Percentiles rank a stretch among this genome's conserved stretches.
Conservation (phyloP, 305 asterid genomes). For the Plantago coronopus region DNA sequence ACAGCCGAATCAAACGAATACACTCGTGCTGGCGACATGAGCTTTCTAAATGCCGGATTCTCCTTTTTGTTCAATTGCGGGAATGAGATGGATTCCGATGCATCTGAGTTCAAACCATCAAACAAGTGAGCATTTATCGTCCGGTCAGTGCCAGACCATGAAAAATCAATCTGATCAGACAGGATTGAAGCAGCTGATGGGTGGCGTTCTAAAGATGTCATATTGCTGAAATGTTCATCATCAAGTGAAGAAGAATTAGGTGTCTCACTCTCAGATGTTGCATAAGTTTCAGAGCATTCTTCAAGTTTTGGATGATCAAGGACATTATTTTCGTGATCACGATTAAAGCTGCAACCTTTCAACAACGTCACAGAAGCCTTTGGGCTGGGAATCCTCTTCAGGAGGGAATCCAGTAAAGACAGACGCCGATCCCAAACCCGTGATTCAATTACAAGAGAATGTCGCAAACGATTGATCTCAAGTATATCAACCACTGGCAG, state of each 20-base stretch:
- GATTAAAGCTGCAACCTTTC: conserved; percentile 33
- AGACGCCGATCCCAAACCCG: conserved; percentile 71
- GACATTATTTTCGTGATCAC: conserved; percentile 33
- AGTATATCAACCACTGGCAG: conserved; percentile 54
- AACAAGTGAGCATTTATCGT: conserved; percentile 17
- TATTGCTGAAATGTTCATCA: conserved; percentile 22
- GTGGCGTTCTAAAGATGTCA: conserved; percentile 40
- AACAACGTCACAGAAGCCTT: conserved; percentile 15
- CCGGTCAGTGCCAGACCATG: conserved; percentile 81
- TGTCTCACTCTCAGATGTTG: conserved; percentile 28
- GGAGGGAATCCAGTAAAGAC: conserved; percentile 51
- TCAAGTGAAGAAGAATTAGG: conserved; percentile 24
- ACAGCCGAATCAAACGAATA: conserved; percentile 86
- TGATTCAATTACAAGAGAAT: conserved; percentile 57
- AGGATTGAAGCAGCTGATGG: conserved; percentile 73
- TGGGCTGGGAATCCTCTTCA: conserved; percentile 39
- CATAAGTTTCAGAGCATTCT: conserved; percentile 24
- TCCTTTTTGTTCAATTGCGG: conserved; percentile 29
- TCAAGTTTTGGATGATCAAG: conserved; percentile 30
- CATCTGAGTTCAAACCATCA: conserved; percentile 22
- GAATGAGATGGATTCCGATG: conserved; percentile 28
- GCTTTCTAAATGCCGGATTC: conserved; percentile 36
- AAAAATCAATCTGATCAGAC: conserved; percentile 86
- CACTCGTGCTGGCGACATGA: conserved; percentile 55
- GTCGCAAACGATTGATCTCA: conserved; percentile 72